These are phyloP conservation scores for Phaffia australis DNA, from an alignment of 768 basidiomycete genomes.

Conservation along the genomic window DNA sequence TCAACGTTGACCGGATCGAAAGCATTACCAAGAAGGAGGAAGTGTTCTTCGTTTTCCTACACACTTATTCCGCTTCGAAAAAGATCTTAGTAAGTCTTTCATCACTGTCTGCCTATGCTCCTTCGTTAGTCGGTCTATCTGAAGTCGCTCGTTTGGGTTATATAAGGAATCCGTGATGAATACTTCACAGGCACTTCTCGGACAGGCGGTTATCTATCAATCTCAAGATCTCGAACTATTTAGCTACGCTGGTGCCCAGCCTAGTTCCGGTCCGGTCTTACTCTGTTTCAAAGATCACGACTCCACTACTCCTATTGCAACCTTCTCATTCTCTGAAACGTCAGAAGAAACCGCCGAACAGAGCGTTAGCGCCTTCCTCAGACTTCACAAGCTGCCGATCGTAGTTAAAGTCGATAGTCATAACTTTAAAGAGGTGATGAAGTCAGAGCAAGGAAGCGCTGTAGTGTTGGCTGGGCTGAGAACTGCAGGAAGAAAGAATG, in stretches of 20 bases:
- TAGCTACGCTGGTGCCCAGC: slow-evolving; percentile 32
- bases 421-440: slow-evolving; percentile 78
- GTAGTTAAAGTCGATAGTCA: slow-evolving; percentile 62
- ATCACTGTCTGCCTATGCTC: not conserved
- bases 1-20: slow-evolving; percentile 39
- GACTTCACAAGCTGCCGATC: slow-evolving; percentile 60
- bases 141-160: not conserved
- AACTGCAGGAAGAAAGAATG: slow-evolving; percentile 27
- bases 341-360: slow-evolving; percentile 32
- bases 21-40: slow-evolving; percentile 42
- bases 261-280: slow-evolving; percentile 38
- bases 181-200: slow-evolving; percentile 46
- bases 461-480: slow-evolving; percentile 56
- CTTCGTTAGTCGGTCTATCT: not conserved
- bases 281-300: slow-evolving; percentile 55
- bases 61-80: slow-evolving; percentile 35
- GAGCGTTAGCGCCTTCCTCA: slow-evolving; percentile 50
- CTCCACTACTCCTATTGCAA: slow-evolving; percentile 42
- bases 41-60: slow-evolving; percentile 54
- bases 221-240: slow-evolving; percentile 40
- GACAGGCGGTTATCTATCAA: slow-evolving; percentile 44
- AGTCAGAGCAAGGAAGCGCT: slow-evolving; percentile 58
- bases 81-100: slow-evolving; percentile 35
- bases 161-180: slow-evolving; percentile 49
- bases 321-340: slow-evolving; percentile 22